phyloP scores from a whole-genome alignment of 345 rosid genomes.

The Theobroma cacao region DNA sequence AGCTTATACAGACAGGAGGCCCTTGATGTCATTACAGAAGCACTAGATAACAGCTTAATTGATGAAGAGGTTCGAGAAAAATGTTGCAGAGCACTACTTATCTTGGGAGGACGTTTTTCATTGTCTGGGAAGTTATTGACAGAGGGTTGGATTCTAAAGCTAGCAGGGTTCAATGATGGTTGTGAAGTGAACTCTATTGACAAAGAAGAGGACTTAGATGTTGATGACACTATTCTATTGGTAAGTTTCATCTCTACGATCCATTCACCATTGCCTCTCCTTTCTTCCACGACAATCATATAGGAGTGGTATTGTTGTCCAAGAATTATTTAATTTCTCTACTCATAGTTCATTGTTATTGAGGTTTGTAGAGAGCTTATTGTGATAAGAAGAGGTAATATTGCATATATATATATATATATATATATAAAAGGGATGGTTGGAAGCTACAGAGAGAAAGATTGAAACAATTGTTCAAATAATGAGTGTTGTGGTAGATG shows the following conservation, averaged over 20 bases:
- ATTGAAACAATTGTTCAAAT: no score
- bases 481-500: no score
- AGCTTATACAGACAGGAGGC: conserved; percentile 56
- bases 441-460: no score
- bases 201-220: conserved; percentile 18
- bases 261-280: neutral
- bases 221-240: conserved; percentile 10
- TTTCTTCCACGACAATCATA: neutral
- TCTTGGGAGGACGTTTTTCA: conserved; percentile 46
- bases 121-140: conserved; percentile 28
- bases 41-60: conserved; percentile 35
- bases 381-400: no score
- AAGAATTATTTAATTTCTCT: neutral
- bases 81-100: conserved; percentile 48
- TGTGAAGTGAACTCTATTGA: conserved; percentile 13
- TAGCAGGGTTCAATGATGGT: conserved; percentile 34
- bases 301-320: neutral
- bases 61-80: conserved; percentile 35
- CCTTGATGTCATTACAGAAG: conserved; percentile 43
- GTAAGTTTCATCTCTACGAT: conserved; percentile 23
- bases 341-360: neutral
- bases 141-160: conserved; percentile 45
- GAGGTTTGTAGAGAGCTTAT: neutral
- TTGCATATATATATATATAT: no score
- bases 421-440: no score